Evolutionary conservation across 768 basidiomycete genomes (phyloP).

Genomic region (Tulasnella sp.): DNA sequence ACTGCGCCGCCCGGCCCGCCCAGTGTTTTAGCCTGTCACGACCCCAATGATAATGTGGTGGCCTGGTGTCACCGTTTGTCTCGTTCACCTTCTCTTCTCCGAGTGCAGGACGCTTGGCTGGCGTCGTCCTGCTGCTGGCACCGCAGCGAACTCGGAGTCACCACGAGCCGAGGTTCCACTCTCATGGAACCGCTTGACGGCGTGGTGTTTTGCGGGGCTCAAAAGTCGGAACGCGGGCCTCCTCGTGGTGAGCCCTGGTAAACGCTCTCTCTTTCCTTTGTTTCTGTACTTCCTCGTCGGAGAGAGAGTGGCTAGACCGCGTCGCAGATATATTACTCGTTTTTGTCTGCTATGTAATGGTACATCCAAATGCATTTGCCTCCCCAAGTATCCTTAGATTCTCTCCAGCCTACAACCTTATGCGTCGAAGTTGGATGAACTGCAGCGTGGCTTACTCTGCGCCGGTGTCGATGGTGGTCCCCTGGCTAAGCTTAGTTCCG

Average conservation of each 20-base stretch:
- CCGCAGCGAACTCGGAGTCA: neutral
- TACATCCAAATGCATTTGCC: too few relatives aligned
- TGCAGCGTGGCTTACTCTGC: neutral
- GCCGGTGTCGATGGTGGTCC: neutral
- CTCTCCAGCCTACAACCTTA: neutral
- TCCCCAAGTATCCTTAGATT: neutral
- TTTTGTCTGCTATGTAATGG: too few relatives aligned
- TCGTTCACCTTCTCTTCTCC: too few relatives aligned
- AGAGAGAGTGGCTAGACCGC: too few relatives aligned
- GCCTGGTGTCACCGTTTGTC: too few relatives aligned
- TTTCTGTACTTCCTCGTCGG: neutral
- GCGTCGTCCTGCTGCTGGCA: too few relatives aligned
- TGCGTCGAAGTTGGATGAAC: neutral
- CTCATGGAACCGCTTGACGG: neutral
- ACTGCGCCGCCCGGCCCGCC: too few relatives aligned
- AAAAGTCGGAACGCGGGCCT: constrained; percentile 13
- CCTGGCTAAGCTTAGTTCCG: neutral
- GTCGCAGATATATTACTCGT: too few relatives aligned
- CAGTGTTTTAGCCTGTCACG: too few relatives aligned
- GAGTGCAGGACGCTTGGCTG: too few relatives aligned
- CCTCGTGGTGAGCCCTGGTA: neutral
- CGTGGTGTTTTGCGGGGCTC: constrained; percentile 1
- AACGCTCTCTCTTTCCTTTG: neutral
- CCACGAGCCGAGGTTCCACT: neutral
- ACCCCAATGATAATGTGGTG: too few relatives aligned